phyloP scores from a whole-genome alignment of 345 rosid genomes.

The Litchi chinensis region DNA sequence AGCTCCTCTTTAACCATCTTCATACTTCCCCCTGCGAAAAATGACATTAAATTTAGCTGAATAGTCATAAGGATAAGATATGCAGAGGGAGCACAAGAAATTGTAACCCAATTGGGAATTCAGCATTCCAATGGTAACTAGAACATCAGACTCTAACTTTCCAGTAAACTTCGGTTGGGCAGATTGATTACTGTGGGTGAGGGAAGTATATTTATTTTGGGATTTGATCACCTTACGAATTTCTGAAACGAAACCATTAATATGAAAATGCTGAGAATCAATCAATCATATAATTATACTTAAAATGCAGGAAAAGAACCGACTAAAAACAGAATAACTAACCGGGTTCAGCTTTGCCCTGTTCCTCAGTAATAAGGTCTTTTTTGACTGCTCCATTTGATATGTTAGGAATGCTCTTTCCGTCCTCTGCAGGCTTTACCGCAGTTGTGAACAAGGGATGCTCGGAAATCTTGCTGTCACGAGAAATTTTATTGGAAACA shows the following conservation, averaged over 20 bases:
- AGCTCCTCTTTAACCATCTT: slow-evolving; percentile 16
- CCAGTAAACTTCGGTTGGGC: background rate
- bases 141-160: background rate
- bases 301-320: background rate
- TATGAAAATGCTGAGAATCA: background rate
- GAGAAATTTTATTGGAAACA: background rate
- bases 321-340: background rate
- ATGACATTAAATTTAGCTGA: background rate
- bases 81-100: background rate
- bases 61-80: background rate
- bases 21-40: slow-evolving; percentile 10
- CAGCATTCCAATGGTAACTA: background rate
- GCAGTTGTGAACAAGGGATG: background rate
- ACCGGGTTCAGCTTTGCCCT: slow-evolving; percentile 20
- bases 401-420: background rate
- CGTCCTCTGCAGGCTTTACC: background rate
- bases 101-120: slow-evolving; percentile 6
- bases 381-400: slow-evolving; percentile 2
- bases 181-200: background rate
- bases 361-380: slow-evolving; percentile 4
- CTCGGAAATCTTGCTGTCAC: slow-evolving; percentile 7
- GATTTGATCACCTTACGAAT: background rate
- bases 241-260: background rate
- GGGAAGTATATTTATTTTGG: background rate
- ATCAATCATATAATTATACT: background rate